Conservation (phyloP, 2,329 filamentous ascomycete species). For the Graphiopsis chlorocephala region DNA sequence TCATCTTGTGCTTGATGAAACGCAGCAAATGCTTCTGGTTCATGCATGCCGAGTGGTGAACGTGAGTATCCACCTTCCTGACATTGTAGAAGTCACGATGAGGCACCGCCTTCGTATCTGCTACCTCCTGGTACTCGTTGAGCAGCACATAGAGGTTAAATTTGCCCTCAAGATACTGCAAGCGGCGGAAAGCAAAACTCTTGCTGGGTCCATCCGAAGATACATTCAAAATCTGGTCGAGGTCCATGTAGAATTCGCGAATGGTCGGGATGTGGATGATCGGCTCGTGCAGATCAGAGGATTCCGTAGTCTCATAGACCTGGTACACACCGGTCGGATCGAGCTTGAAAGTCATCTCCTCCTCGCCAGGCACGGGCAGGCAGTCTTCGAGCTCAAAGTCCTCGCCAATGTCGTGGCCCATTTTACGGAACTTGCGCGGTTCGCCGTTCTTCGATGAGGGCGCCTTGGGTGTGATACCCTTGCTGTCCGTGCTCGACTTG, state of each 20-base stretch:
- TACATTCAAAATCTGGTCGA: slow-evolving; percentile 82
- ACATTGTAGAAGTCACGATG: slow-evolving; percentile 99
- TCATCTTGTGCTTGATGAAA: slow-evolving; percentile 99
- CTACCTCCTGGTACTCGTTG: slow-evolving; percentile 97
- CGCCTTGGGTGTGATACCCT: slow-evolving; percentile 24
- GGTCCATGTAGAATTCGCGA: slow-evolving; percentile 91
- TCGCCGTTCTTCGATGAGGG: slow-evolving; percentile 31
- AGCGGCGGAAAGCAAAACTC: slow-evolving; percentile 89
- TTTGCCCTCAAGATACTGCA: slow-evolving; percentile 95
- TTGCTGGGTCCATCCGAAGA: slow-evolving; percentile 95
- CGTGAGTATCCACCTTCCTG: slow-evolving; percentile 96
- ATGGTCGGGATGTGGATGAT: slow-evolving; percentile 84
- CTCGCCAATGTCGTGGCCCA: slow-evolving; percentile 84
- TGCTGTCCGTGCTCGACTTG: slow-evolving; percentile 36
- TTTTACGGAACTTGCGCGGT: slow-evolving; percentile 65
- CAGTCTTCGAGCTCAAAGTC: slow-evolving; percentile 84
- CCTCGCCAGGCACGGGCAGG: slow-evolving; percentile 67
- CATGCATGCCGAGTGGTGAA: slow-evolving; percentile 99
- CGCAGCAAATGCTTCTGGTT: slow-evolving; percentile 97
- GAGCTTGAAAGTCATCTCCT: slow-evolving; percentile 71
- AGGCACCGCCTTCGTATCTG: slow-evolving; percentile 95
- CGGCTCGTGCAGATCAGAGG: slow-evolving; percentile 62
- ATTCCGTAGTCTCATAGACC: slow-evolving; percentile 71
- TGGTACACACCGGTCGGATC: slow-evolving; percentile 89
- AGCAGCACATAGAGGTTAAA: slow-evolving; percentile 91